A percentile compares a stretch with the other conserved stretches of the same genome.
These are phyloP conservation scores for Trypanosoma rangeli DNA, from an alignment of 208 protist species.

Conservation along the genomic window DNA sequence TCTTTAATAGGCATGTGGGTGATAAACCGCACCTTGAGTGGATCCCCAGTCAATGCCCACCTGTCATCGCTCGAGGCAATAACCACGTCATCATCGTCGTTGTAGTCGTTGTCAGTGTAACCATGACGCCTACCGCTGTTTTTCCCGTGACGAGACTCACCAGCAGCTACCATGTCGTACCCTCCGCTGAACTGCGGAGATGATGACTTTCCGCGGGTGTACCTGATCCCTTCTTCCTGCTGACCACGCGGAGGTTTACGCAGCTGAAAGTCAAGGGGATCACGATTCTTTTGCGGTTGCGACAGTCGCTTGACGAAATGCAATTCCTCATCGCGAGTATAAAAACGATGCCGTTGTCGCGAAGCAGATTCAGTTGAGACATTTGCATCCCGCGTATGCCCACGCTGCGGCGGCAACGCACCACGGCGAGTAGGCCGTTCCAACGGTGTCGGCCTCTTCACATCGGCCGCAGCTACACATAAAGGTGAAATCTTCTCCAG, in stretches of 20 bases:
- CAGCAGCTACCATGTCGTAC: neutral
- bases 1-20: neutral
- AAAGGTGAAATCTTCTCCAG: constrained; percentile 19
- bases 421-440: neutral
- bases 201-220: neutral
- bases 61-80: constrained; percentile 19
- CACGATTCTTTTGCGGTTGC: constrained; percentile 5
- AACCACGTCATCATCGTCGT: constrained; percentile 18
- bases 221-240: neutral
- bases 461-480: neutral
- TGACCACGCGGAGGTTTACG: neutral
- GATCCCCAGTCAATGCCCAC: neutral
- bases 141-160: neutral
- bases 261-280: neutral
- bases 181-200: neutral
- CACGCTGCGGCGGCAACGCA: neutral
- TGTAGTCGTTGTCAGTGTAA: neutral
- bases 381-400: neutral
- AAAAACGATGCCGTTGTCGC: constrained; percentile 11
- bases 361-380: neutral
- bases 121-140: neutral
- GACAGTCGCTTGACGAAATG: constrained; percentile 22
- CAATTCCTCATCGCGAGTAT: constrained; percentile 7
- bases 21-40: neutral
- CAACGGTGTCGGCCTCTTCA: neutral